A percentile compares a stretch with the other conserved stretches of the same genome.
phyloP scores from a whole-genome alignment of 768 basidiomycete genomes.

The Boletus sp. region DNA sequence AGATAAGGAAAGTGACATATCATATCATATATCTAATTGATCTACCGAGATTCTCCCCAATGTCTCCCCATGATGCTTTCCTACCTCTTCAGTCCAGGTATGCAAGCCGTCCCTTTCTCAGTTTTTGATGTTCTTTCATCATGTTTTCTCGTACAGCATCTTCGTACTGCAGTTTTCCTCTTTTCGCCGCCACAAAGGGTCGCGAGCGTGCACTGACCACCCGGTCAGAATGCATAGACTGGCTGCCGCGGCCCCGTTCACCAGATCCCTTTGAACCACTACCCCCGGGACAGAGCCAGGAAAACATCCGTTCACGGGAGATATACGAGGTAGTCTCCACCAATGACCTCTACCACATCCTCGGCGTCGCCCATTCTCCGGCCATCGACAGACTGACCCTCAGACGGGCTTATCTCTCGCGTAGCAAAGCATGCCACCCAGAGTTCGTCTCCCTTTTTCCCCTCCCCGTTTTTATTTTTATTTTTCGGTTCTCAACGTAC shows the following conservation, averaged over 20 bases:
- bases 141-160: constrained; percentile 39
- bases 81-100: constrained; percentile 31
- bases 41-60: constrained; percentile 5
- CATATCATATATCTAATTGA: constrained; percentile 10
- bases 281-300: constrained; percentile 6
- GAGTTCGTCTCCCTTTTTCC: constrained; percentile 56
- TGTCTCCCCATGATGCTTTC: constrained; percentile 30
- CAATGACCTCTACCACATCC: constrained; percentile 69
- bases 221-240: constrained; percentile 25
- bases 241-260: constrained; percentile 23
- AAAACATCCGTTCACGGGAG: constrained; percentile 12
- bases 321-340: constrained; percentile 50
- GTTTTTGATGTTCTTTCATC: not conserved
- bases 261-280: constrained; percentile 1
- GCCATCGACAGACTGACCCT: constrained; percentile 59
- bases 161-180: constrained; percentile 60
- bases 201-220: constrained; percentile 38
- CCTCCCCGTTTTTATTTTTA: not conserved
- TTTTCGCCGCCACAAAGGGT: constrained; percentile 49
- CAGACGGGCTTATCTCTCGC: constrained; percentile 69
- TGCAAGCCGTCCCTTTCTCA: not conserved
- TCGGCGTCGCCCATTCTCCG: constrained; percentile 55
- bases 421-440: constrained; percentile 79
- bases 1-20: constrained; percentile 12
- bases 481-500: not conserved